Conservation (phyloP, 768 basidiomycete species). For the Coprinopsis strossmayeri region DNA sequence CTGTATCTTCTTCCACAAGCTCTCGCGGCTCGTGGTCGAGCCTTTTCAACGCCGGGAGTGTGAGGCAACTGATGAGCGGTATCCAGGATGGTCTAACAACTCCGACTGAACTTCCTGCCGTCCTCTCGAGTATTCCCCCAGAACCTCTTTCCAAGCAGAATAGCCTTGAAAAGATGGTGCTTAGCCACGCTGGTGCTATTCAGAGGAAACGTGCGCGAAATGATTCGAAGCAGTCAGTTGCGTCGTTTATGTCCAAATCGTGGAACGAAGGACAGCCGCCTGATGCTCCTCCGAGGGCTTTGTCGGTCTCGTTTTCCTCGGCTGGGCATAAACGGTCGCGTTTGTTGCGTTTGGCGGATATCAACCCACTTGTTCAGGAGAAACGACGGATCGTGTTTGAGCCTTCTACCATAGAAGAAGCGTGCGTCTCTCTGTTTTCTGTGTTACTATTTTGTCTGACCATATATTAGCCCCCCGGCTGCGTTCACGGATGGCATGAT, state of each 20-base stretch:
- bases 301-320: slow-evolving; percentile 36
- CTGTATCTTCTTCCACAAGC: slow-evolving; percentile 47
- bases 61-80: slow-evolving; percentile 66
- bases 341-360: slow-evolving; percentile 34
- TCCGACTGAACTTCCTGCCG: slow-evolving; percentile 25
- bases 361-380: slow-evolving; percentile 18
- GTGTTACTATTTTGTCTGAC: slow-evolving; percentile 7
- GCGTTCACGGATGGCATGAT: slow-evolving; percentile 34
- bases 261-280: slow-evolving; percentile 41
- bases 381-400: slow-evolving; percentile 29
- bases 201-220: slow-evolving; percentile 14
- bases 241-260: slow-evolving; percentile 38
- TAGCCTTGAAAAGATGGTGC: slow-evolving; percentile 10
- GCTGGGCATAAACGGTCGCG: slow-evolving; percentile 34
- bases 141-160: slow-evolving; percentile 5
- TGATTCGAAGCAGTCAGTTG: slow-evolving; percentile 23
- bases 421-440: slow-evolving; percentile 16
- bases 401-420: slow-evolving; percentile 20
- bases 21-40: slow-evolving; percentile 81
- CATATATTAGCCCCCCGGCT: slow-evolving; percentile 15
- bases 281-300: slow-evolving; percentile 25
- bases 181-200: slow-evolving; percentile 5
- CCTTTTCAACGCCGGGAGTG: slow-evolving; percentile 57
- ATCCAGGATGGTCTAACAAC: slow-evolving; percentile 41
- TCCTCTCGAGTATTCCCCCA: slow-evolving; percentile 20